Evolutionary conservation across 768 basidiomycete genomes (phyloP).

Genomic region (Hypholoma sublateritium): DNA sequence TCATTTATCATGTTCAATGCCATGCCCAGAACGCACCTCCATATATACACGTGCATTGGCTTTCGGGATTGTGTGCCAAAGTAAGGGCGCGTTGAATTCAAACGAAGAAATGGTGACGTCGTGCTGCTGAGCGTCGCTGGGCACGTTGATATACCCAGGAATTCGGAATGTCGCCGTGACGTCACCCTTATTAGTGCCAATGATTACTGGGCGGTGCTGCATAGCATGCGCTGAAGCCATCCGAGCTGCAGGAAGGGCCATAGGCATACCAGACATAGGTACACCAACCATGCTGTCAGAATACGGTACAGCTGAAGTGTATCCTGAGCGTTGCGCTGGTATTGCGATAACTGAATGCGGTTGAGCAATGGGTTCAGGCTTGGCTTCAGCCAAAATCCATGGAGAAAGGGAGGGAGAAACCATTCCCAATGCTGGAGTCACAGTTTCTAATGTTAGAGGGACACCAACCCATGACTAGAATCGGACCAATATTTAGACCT

Average conservation of each 20-base stretch:
- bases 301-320: too few species aligned
- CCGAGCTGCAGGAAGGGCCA: too few species aligned
- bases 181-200: slow-evolving; percentile 21
- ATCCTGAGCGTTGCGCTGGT: too few species aligned
- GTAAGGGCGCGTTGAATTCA: slow-evolving; percentile 26
- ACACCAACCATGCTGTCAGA: too few species aligned
- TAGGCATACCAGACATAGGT: too few species aligned
- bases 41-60: slow-evolving; percentile 27
- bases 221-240: background rate
- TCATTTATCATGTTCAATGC: background rate
- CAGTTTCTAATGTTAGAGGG: slow-evolving; percentile 33
- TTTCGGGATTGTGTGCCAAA: slow-evolving; percentile 34
- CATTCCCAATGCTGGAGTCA: slow-evolving; percentile 1
- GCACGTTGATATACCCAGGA: slow-evolving; percentile 30
- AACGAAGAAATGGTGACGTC: slow-evolving; percentile 32
- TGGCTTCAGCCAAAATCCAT: slow-evolving; percentile 1
- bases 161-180: slow-evolving; percentile 31
- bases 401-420: background rate
- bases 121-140: slow-evolving; percentile 25
- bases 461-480: slow-evolving; percentile 34
- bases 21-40: slow-evolving; percentile 17
- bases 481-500: background rate
- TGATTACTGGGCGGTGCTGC: background rate
- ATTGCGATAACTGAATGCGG: too few species aligned
- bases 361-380: background rate